Base-by-base conservation (phyloP, 2,329 filamentous ascomycete genomes). In the Orbilia quercus region DNA sequence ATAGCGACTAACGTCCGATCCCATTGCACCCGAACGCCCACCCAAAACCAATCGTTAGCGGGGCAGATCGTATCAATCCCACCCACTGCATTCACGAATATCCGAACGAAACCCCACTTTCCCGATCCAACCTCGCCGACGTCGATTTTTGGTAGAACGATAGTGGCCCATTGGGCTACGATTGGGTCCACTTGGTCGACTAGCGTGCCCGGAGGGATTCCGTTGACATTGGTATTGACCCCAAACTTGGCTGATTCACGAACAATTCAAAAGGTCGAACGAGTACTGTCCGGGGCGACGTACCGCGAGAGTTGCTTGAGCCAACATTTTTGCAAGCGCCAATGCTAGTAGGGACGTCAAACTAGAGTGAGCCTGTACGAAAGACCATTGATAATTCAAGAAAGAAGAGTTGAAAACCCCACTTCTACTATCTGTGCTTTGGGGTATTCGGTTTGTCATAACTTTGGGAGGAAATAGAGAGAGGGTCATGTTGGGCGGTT, bases 101-200 rank as follows among this genome's bases (percentile, higher is more conserved):
- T n/a, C n/a, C n/a, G n/a, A n/a, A n/a, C n/a, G n/a, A 14, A 60
- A 58, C 69, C 69, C 67, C 69, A 73, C 69, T 73, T 73, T 66
- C 69, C 54, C 47, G 28, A 73, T 66, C 23, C 69, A 60, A 73
- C 60, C 48, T 73, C 69, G 60, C 60, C 69, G 69, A 66, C 47
- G 36, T 53, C 20, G 44, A 23, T 25, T 60, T 42, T 31, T 2
- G 34, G n/a, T 20, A 25, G 18, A 20, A 42, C 9, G 12, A 23
- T 38, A 5, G 44, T 53, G 44, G 38, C 25, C 58, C 58, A 51
- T 42, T 57, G 28, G 28, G 40, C 12, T 18, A 1, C 1, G 18
- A n/a, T n/a, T n/a, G 20, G 25, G 25, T 36, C 28, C 25, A 18
- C 23, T n/a, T n/a, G n/a, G n/a, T n/a, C n/a, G 25, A 16, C 25